Evolutionary conservation across 2,329 filamentous ascomycete genomes (phyloP).

Genomic region (Aphanocladium album): DNA sequence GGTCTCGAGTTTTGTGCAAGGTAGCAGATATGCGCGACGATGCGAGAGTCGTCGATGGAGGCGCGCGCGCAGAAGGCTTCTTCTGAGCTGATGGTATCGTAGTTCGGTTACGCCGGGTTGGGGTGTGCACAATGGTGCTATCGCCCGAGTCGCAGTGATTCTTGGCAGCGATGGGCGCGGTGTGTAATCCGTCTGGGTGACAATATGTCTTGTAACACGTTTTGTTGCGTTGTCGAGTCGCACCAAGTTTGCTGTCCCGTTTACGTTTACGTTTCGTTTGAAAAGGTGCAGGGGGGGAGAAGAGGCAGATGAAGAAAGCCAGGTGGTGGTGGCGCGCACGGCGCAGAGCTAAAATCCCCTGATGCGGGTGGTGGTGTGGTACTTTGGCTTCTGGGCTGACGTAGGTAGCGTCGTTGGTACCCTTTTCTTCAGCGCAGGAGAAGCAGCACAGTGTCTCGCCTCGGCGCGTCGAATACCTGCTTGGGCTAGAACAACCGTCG

Average conservation of each 20-base stretch:
- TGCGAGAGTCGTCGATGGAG: background rate
- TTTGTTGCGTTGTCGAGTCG: background rate
- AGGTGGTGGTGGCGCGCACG: background rate
- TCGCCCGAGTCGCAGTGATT: background rate
- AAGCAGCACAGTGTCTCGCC: no score
- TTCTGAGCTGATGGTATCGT: background rate
- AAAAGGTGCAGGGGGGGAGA: background rate
- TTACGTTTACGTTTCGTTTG: background rate
- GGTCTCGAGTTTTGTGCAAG: background rate
- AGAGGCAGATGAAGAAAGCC: background rate
- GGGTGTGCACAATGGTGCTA: background rate
- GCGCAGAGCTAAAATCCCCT: background rate
- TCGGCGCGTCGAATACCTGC: background rate
- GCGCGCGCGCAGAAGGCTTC: background rate
- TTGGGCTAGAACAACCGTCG: no score
- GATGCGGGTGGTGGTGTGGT: background rate
- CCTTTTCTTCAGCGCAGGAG: no score
- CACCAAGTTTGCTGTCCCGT: background rate
- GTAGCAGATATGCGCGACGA: background rate
- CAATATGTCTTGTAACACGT: background rate
- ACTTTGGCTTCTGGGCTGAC: background rate
- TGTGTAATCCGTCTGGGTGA: background rate
- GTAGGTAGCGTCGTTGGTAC: background rate
- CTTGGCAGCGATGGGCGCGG: background rate
- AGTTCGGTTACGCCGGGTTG: background rate